Base-by-base conservation (phyloP, 1,284 basidiomycete genomes). In the Ustilago nuda region DNA sequence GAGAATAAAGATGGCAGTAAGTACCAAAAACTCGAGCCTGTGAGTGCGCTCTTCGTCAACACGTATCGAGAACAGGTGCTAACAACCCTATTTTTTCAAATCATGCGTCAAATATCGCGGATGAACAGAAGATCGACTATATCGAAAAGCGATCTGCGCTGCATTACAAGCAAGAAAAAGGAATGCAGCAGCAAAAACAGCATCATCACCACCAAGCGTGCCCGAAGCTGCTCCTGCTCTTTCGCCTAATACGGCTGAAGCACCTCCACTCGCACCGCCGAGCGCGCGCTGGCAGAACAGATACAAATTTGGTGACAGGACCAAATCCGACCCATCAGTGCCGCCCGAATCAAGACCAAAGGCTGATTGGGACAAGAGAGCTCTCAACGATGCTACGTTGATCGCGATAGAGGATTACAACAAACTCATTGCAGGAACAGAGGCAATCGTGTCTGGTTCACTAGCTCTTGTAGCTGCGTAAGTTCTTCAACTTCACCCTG, bases 371-470 rank as follows among this genome's bases (percentile, higher is more conserved):
- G 45, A 50, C 6, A 63, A 55, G 27, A 23, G 72, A 37, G 48
- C 48, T 7, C 45, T 71, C 8, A 50, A 33, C 43, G 73, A 76
- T 51, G 57, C 39, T 4, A 56, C 61, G n/a, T 58, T 76, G 36
- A 62, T 37, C 57, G 51, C 68, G 12, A 61, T 76, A 5, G 73
- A 76, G 32, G 73, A 76, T 30, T 76, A 68, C 52, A 66, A 62
- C 67, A 76, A 76, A 61, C 27, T 76, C 17, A 64, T 76, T 32
- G 73, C 56, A 19, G 64, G 57, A n/a, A 68, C 65, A 13, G 73
- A 76, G 30, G 68, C 58, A 0, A 27, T 71, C 1, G 61, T 27
- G 7, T 56, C 60, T 1, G 61, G 64, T 1, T 50, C 46, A 13
- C 60, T 76, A 13, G 73, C 73, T 30, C 27, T 71, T 5, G 57